Percentiles rank a stretch among this genome's conserved stretches.
Conservation (phyloP, 352 stramenopile genomes). For the Thraustochytrium sp. region DNA sequence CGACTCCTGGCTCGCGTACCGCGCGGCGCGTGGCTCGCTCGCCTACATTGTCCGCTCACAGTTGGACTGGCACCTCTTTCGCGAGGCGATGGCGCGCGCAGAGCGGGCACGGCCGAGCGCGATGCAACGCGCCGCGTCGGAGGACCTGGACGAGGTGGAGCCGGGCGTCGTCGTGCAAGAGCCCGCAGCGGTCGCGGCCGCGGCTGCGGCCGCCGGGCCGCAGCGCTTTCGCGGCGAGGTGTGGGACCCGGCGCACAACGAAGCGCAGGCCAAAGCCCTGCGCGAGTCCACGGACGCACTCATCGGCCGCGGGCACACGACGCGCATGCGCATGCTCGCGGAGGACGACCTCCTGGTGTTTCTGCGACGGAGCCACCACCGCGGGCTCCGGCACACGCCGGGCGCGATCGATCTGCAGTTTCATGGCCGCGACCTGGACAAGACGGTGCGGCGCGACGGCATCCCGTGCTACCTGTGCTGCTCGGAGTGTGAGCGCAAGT, state of each 20-base stretch:
- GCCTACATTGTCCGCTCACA: background rate
- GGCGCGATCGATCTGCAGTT: background rate
- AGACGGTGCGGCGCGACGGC: background rate
- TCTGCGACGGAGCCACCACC: background rate
- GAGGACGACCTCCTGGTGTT: background rate
- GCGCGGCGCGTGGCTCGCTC: background rate
- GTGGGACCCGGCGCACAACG: background rate
- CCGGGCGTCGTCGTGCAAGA: too few relatives aligned
- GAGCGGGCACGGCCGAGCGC: background rate
- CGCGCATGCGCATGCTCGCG: background rate
- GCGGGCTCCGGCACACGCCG: background rate
- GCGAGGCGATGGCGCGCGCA: background rate
- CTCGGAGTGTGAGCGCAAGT: background rate
- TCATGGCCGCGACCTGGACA: background rate
- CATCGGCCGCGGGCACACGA: background rate
- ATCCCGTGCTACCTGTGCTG: constrained; percentile 5
- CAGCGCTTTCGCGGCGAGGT: background rate
- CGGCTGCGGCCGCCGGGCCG: too few relatives aligned
- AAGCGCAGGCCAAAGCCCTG: background rate
- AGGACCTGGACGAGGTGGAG: too few relatives aligned
- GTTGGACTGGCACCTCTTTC: background rate
- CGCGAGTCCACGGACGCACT: background rate
- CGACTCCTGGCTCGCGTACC: background rate
- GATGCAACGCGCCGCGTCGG: too few relatives aligned
- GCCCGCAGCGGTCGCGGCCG: too few relatives aligned